Evolutionary conservation across 2,329 filamentous ascomycete species (phyloP), one percentile per base, ranked within the genome.

Genomic region (Stemphylium vesicarium): DNA sequence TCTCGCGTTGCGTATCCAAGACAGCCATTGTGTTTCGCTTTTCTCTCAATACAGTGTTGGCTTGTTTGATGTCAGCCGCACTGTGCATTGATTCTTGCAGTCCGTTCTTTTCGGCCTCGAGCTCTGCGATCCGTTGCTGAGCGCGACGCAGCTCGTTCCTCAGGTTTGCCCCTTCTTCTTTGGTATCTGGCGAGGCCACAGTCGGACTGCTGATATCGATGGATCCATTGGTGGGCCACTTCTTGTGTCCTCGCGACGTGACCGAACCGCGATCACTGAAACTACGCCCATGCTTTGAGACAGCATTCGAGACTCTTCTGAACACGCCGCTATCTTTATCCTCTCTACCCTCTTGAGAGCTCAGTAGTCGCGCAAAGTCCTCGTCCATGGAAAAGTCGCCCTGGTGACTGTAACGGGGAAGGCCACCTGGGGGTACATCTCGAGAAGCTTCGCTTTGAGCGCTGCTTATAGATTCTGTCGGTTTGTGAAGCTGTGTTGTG

Each of bases 21-120:
- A 96, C 90, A 6, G 94, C 94, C 74, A 99, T 95, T 0, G 95
- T 98, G 68, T 96, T 96, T 54, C 95, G 85, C 80, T 98, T 98
- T 76, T 98, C 93, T 32, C 90, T 84, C 20, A 98, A 80, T 72
- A 93, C 94, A 65, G 89, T 92, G 75, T 96, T 96, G 26, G 96
- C 86, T 65, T 88, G 89, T 76, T 89, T 89, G 57, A 88, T 85
- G 58, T 85, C 84, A 12, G 79, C 81, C 4, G 83, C 82, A 24
- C 81, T 83, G 62, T 86, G 85, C 62, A 88, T 77, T 37, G 75
- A 76, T 59, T 81, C 79, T 61, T 80, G 76, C 31, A 78, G 78
- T 64, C 64, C 80, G 69, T 77, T 85, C 79, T 91, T 91, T 62
- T 92, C 88, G n/a, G 87, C 83, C 74, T 94, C 90, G 47, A 99